Base-by-base conservation (phyloP, 2,329 filamentous ascomycete genomes). In the Epichloe coenophiala region DNA sequence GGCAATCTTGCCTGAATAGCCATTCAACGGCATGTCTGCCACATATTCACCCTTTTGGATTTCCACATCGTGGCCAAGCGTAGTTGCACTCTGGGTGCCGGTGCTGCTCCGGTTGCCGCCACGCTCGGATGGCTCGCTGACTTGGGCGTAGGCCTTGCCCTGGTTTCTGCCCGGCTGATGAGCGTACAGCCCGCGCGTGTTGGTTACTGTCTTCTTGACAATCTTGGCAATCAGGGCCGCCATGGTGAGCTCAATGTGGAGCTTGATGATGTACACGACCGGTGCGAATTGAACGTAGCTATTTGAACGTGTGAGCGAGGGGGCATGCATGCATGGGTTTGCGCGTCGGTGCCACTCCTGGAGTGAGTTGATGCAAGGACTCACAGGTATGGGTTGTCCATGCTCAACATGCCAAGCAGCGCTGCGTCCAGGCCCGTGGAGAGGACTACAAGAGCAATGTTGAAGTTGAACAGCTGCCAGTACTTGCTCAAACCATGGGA, bases 241-340 rank as follows among this genome's bases (percentile, higher is more conserved):
- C 72, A 77, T 76, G 19, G 68, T 67, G 57, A 77, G 67, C 55
- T 77, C 74, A 54, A 77, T 76, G 54, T 76, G 70, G 15, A 77
- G 67, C 53, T 77, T 77, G 48, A 75, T 66, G 27, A 74, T 67
- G 54, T 76, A 77, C 2, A 71, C 72, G 3, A 76, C 63, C 0
- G 73, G 73, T 35, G 74, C 70, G 54, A 77, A 74, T 55, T 75
- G 72, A 35, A 74, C 69, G 53, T 61, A 64, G 51, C 63, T 60
- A 23, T 5, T 9, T 33, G 36, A 40, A 51, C 47, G 23, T 41
- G 39, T 53, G 55, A 8, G 39, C 31, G 13, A 41, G 13, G 7
- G 27, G n/a, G n/a, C n/a, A n/a, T n/a, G n/a, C 6, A 27, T 8
- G 27, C 6, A 27, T 27, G 27, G 27, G 27, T 27, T 27, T 8